Evolutionary conservation across 768 basidiomycete genomes (phyloP), one percentile per base, ranked within the genome.

Genomic region (Collybiopsis luxurians): DNA sequence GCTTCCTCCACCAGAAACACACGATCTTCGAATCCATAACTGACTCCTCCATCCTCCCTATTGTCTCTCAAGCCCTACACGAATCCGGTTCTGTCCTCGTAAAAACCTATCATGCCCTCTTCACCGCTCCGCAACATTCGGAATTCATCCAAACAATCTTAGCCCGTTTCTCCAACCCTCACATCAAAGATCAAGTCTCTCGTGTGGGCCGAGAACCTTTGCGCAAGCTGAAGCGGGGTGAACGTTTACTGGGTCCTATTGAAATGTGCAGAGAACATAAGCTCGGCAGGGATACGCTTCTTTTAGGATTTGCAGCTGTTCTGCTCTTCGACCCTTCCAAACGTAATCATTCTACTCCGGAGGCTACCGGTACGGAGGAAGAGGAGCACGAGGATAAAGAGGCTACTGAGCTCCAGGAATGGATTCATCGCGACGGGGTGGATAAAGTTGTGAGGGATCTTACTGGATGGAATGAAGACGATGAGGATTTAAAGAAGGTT

Each of bases 181-280:
- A 67, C 56, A 58, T 76, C 42, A 65, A 67, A 54, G 75, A 76
- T 60, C 65, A 72, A 9, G 68, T 75, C 24, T 60, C 58, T 42
- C 68, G 75, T 27, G 74, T 76, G 7, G 72, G 70, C 1, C 66
- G 73, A 17, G 66, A 75, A 59, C 75, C 75, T 15, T 59, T 75
- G 50, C 68, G 74, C 31, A 76, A 76, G 64, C 67, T 76, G 1
- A 67, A 62, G 15, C 59, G 55, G 28, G 64, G 64, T 4, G 75
- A 76, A 52, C 64, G 75, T 3, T 63, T 76, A 17, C 64, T 76
- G 0, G 74, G 74, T 10, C 73, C 75, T 6, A 63, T 66, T 27
- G 59, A 59, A 21, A 71, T 75, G 69, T 73, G 73, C 53, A 58
- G 59, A 36, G 68, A 67, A 53, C 66, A 64, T 39, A 67, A 59